phyloP scores from a whole-genome alignment of 2,329 filamentous ascomycete genomes.

The Endoconidiophora polonica region DNA sequence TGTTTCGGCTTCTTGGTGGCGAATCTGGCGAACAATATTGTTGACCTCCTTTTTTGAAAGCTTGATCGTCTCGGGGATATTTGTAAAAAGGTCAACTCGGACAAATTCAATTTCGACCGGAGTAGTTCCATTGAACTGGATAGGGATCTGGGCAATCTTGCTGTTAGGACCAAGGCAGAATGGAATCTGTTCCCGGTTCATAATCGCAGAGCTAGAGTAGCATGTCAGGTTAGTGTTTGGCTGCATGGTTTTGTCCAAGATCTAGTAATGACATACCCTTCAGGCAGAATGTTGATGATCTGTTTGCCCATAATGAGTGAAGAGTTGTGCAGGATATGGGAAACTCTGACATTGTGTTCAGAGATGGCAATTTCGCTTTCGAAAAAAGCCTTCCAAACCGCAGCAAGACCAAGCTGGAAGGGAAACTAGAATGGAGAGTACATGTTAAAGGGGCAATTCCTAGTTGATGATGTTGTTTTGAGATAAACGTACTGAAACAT shows the following conservation, averaged over 20 bases:
- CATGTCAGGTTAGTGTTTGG: neutral
- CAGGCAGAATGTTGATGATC: slow-evolving; percentile 92
- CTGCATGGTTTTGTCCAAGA: neutral
- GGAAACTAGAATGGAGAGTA: slow-evolving; percentile 40
- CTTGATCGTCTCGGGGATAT: slow-evolving; percentile 62
- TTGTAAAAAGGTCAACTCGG: slow-evolving; percentile 69
- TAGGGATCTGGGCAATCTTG: slow-evolving; percentile 52
- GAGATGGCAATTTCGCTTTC: slow-evolving; percentile 86
- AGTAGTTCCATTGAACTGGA: slow-evolving; percentile 84
- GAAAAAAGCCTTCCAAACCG: slow-evolving; percentile 65
- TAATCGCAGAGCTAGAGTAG: slow-evolving; percentile 51
- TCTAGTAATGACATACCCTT: slow-evolving; percentile 40
- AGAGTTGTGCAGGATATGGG: slow-evolving; percentile 73
- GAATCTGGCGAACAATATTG: slow-evolving; percentile 51
- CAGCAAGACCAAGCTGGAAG: slow-evolving; percentile 54
- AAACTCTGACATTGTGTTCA: slow-evolving; percentile 81
- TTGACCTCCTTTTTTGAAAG: slow-evolving; percentile 59
- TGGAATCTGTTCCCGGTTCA: slow-evolving; percentile 67
- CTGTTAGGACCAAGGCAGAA: slow-evolving; percentile 61
- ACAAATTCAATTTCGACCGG: slow-evolving; percentile 80
- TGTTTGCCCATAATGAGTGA: slow-evolving; percentile 91
- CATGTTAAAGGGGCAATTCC: neutral
- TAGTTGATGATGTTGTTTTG: neutral
- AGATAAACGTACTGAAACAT: slow-evolving; percentile 47
- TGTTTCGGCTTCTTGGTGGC: slow-evolving; percentile 49